These are phyloP conservation scores for Nemania diffusa DNA, from an alignment of 2,329 filamentous ascomycete species.

Conservation along the genomic window DNA sequence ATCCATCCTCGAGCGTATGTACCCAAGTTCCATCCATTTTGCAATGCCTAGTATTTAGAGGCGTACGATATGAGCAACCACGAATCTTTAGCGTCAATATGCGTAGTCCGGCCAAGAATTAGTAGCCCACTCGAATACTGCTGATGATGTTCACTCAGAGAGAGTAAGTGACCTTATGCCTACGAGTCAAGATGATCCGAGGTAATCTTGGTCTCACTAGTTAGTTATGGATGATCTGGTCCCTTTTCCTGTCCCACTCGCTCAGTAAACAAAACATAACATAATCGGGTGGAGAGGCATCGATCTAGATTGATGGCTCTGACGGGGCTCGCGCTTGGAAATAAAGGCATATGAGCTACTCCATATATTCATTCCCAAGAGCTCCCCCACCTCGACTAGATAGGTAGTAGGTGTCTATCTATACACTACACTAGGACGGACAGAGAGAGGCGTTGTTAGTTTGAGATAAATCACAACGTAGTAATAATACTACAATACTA, in stretches of 20 bases:
- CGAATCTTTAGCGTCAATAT: conserved; percentile 5
- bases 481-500: not conserved
- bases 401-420: not conserved
- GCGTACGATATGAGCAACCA: not conserved
- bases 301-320: not conserved
- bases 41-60: not conserved
- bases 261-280: conserved; percentile 7
- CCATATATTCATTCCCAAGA: conserved; percentile 23
- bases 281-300: conserved; percentile 15
- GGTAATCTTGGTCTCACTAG: conserved; percentile 7
- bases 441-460: conserved; percentile 18
- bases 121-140: not conserved
- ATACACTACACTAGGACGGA: not conserved
- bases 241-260: conserved; percentile 7
- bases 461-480: conserved; percentile 16
- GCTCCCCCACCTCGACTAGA: conserved; percentile 17
- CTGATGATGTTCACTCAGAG: conserved; percentile 1
- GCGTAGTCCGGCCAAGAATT: not conserved
- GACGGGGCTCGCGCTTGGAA: conserved; percentile 8
- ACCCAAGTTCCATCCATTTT: conserved; percentile 37
- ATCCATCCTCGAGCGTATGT: conserved; percentile 33
- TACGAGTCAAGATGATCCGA: conserved; percentile 4
- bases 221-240: conserved; percentile 12
- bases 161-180: not conserved
- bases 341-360: conserved; percentile 21